Base-by-base conservation (phyloP, 2,329 filamentous ascomycete genomes). In the Hysterium pulicare region DNA sequence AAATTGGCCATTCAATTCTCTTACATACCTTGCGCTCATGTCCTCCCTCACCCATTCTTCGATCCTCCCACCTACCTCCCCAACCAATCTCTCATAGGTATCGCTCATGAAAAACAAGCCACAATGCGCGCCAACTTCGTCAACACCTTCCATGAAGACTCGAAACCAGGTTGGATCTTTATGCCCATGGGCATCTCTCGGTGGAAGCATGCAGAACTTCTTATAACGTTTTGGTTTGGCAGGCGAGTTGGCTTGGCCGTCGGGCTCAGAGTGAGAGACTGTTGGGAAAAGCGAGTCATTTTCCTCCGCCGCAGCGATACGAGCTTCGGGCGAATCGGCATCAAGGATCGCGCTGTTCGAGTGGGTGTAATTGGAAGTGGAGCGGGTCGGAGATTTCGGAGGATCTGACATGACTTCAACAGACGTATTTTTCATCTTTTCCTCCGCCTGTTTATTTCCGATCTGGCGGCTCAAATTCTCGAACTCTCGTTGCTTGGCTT, bases 41-140 rank as follows among this genome's bases (percentile, higher is more conserved):
- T 84, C 81, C 36, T 85, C 83, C 21, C 78, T 70, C 3, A 89
- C 78, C 87, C 87, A 93, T 15, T 72, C 71, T 49, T 82, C 74
- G 44, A 93, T 79, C 45, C 81, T 71, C 22, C 74, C 74, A 3
- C 80, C 83, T 2, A 88, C 83, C 62, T 90, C 84, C 0, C 83
- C 83, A n/a, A 91, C 82, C n/a, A 91, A 69, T 49, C 69, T 70
- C 54, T 90, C 85, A 58, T 93, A 91, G 44, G 87, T 83, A 46
- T 82, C 75, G 5, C 84, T 83, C 0, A 81, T 69, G 10, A 87
- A 79, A 69, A 95, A 95, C 39, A 95, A 70, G 0, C 86, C 84
- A 48, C 87, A 91, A 62, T 95, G 90, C 8, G 90, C 90, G 5
- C 81, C 83, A 1, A 95, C 86, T 65, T 95, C 87, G 59, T 95